These are phyloP conservation scores for Mycena vitilis DNA, from an alignment of 768 basidiomycete species.

Conservation along the genomic window DNA sequence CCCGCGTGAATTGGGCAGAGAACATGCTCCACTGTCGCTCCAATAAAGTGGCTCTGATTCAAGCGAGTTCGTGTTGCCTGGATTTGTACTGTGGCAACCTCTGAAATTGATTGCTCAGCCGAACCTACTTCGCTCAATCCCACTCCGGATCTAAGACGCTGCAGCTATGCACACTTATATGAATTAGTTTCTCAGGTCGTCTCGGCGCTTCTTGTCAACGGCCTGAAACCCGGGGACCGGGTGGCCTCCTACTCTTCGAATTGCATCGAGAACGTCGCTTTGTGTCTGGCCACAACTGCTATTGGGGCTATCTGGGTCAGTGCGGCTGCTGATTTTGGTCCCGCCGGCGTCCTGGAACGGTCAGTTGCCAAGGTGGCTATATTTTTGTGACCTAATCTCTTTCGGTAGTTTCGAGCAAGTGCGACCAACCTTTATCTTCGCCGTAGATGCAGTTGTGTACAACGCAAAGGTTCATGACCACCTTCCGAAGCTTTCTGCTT, in stretches of 20 bases:
- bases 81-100: conserved; percentile 31
- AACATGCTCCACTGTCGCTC: conserved; percentile 77
- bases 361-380: conserved; percentile 39
- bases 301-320: conserved; percentile 87
- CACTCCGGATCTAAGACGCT: conserved; percentile 54
- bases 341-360: conserved; percentile 81
- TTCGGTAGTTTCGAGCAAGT: conserved; percentile 78
- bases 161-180: conserved; percentile 72
- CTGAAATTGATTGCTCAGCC: conserved; percentile 52
- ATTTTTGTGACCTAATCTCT: conserved; percentile 12
- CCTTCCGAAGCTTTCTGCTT: conserved; percentile 67
- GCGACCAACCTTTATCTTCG: conserved; percentile 76
- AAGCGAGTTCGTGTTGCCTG: conserved; percentile 65
- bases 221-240: conserved; percentile 73
- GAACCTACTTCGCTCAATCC: conserved; percentile 68
- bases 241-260: conserved; percentile 85
- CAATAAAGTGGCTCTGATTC: conserved; percentile 72
- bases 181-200: conserved; percentile 57
- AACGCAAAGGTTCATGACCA: conserved; percentile 79
- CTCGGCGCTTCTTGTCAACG: conserved; percentile 64
- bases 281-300: conserved; percentile 75
- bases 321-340: conserved; percentile 86
- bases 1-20: conserved; percentile 83
- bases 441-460: conserved; percentile 81
- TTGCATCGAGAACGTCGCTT: conserved; percentile 78